Evolutionary conservation across 2,329 filamentous ascomycete species (phyloP), one percentile per base, ranked within the genome.

Genomic region (Stemphylium beticola): DNA sequence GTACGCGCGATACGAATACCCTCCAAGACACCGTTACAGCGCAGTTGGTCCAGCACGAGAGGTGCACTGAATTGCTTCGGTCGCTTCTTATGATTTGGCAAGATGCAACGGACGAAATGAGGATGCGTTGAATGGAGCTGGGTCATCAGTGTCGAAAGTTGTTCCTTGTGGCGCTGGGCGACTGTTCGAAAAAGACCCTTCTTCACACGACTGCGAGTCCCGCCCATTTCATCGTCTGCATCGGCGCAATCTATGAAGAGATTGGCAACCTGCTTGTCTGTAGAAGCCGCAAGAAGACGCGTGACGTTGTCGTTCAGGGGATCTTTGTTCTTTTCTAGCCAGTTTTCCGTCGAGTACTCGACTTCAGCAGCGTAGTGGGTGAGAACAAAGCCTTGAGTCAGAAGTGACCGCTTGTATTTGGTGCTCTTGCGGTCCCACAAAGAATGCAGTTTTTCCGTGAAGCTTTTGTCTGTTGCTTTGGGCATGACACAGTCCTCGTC

Each of bases 401-500:
- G 84, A 14, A 95, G 86, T 15, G 93, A 95, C 6, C 92, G 85
- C 44, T 92, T 88, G 76, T 99, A 99, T 74, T 99, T 99, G 41
- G 86, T 84, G 31, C 92, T 95, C 75, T 97, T 98, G 71, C 93
- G 92, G 73, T 98, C 93, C 95, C 96, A 99, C 1, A 99, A 79
- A 0, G 89, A 89, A 76, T 99, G 91, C n/a, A 99, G 82, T 76
- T 99, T 99, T 68, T 99, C 96, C 0, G 93, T 98, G 69, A 99
- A 99, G 7, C 90, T 92, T 75, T 91, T 93, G 76, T 99, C 96
- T 1, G 93, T 97, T 3, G 95, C 95, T 76, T 98, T 99, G 29
- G 95, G 95, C 95, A 99, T 99, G 29, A 99, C 96, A 42, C 89
- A 95, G 77, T 99, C 95, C 77, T 99, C 95, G 65, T 99, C 95